These are phyloP conservation scores for Trametes polyzona DNA, from an alignment of 1,284 basidiomycete genomes.

Conservation along the genomic window DNA sequence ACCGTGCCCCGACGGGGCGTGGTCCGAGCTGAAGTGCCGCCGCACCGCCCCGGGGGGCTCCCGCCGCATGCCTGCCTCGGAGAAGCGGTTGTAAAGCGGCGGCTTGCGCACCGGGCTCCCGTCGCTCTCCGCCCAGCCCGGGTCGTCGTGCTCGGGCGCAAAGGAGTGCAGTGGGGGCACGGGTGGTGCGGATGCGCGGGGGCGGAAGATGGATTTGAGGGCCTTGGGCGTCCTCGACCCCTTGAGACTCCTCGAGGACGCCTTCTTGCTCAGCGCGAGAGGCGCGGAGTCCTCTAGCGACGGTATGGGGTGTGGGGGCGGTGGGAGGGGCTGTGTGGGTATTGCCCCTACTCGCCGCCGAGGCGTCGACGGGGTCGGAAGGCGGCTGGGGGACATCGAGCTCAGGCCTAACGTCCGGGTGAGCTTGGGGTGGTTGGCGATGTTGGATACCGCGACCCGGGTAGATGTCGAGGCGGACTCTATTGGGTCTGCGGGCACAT, in stretches of 20 bases:
- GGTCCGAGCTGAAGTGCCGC: constrained; percentile 3
- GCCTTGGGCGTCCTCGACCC: constrained; percentile 8
- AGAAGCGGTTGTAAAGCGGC: constrained; percentile 5
- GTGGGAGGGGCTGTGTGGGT: not conserved
- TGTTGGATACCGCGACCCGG: constrained; percentile 9
- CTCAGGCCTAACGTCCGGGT: constrained; percentile 18
- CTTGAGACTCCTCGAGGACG: constrained; percentile 7
- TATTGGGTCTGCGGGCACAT: not conserved
- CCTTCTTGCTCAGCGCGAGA: not conserved
- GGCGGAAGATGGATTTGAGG: constrained; percentile 18
- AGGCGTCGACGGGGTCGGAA: constrained; percentile 1
- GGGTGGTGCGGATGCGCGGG: constrained; percentile 9
- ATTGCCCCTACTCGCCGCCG: not conserved
- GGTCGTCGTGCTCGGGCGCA: not conserved
- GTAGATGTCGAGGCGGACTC: not conserved
- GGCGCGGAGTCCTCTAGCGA: not conserved
- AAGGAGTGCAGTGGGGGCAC: not conserved
- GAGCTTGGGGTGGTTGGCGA: constrained; percentile 22
- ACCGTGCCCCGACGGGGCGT: not conserved
- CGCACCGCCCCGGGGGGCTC: constrained; percentile 1
- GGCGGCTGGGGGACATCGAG: constrained; percentile 1
- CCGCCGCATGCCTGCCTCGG: constrained; percentile 2
- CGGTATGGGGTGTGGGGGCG: not conserved
- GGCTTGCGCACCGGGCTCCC: constrained; percentile 7
- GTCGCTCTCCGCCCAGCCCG: too few species aligned